Percentiles rank a stretch among this genome's conserved stretches.
Evolutionary conservation across 2,329 filamentous ascomycete genomes (phyloP).

Genomic region (Calonectria leucothoes): DNA sequence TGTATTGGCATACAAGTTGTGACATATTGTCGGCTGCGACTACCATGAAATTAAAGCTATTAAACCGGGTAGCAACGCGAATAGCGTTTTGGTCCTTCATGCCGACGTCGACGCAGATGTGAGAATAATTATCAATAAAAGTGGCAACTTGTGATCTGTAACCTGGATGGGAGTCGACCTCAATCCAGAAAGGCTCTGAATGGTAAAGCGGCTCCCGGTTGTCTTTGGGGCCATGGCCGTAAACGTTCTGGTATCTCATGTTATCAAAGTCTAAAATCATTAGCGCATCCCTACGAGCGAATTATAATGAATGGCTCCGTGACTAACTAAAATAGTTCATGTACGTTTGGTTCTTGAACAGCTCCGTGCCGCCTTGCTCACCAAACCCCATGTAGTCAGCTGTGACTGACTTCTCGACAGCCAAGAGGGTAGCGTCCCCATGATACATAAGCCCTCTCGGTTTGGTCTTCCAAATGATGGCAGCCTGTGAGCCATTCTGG

Average conservation of each 20-base stretch:
- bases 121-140: constrained; percentile 14
- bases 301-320: background rate
- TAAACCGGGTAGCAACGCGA: constrained; percentile 13
- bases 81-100: background rate
- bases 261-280: background rate
- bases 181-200: constrained; percentile 10
- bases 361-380: constrained; percentile 6
- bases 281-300: background rate
- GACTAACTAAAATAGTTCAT: constrained; percentile 16
- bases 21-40: constrained; percentile 11
- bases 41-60: constrained; percentile 4
- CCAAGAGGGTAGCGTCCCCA: background rate
- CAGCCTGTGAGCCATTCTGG: background rate
- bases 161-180: background rate
- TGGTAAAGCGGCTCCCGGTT: constrained; percentile 15
- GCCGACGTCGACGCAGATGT: constrained; percentile 10
- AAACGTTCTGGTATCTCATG: constrained; percentile 5
- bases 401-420: background rate
- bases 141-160: background rate
- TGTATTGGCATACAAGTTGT: background rate
- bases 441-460: background rate
- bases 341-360: constrained; percentile 12
- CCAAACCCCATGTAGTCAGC: constrained; percentile 15
- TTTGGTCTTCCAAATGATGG: background rate
- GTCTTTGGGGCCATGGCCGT: constrained; percentile 1